Conservation (phyloP, 2,329 filamentous ascomycete genomes). For the Penicillium decumbens region DNA sequence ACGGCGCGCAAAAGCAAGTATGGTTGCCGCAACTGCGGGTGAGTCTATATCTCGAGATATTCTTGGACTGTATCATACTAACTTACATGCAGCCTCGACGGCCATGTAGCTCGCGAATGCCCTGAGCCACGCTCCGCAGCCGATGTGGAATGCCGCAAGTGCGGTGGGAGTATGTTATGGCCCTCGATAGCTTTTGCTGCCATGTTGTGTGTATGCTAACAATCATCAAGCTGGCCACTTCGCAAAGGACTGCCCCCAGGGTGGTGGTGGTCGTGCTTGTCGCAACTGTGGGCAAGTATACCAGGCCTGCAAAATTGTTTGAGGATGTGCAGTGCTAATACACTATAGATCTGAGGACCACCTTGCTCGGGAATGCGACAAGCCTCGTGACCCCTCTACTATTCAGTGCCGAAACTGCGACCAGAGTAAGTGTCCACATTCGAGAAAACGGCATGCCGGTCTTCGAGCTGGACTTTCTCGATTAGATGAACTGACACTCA, state of each 20-base stretch:
- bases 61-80: background rate
- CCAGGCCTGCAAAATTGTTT: background rate
- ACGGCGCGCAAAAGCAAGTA: conserved; percentile 36
- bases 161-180: conserved; percentile 35
- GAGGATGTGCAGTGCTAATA: conserved; percentile 11
- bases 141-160: conserved; percentile 44
- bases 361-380: conserved; percentile 41
- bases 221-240: conserved; percentile 40
- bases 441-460: too few relatives aligned
- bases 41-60: conserved; percentile 10
- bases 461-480: background rate
- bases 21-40: conserved; percentile 54
- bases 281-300: conserved; percentile 43
- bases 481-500: conserved; percentile 7
- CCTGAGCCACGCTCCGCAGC: conserved; percentile 43
- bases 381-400: conserved; percentile 38
- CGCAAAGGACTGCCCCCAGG: conserved; percentile 45
- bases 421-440: conserved; percentile 27
- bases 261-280: conserved; percentile 34
- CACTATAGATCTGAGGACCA: conserved; percentile 40
- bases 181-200: background rate
- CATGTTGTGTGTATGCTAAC: conserved; percentile 8
- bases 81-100: conserved; percentile 34
- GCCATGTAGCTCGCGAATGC: conserved; percentile 49
- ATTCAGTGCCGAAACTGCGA: conserved; percentile 47